Evolutionary conservation across 2,329 filamentous ascomycete species (phyloP), one percentile per base, ranked within the genome.

Genomic region (Mycogone perniciosa): DNA sequence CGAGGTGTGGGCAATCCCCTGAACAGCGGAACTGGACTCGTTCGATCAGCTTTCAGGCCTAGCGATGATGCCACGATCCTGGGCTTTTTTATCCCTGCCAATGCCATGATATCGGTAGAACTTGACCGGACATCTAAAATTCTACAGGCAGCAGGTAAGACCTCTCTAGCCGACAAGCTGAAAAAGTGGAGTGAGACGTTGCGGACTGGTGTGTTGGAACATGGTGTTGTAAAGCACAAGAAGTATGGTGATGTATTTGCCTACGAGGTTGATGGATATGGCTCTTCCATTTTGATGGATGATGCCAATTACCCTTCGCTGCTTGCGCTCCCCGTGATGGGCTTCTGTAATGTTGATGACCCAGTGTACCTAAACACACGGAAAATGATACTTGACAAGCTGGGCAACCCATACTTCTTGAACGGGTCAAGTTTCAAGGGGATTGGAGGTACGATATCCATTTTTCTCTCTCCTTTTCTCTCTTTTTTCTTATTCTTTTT

Each of bases 41-140:
- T 97, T 44, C 83, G 93, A 52, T 95, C 89, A 38, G 92, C 93
- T 0, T 99, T 99, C 71, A 81, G 93, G 1, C 93, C 93, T 4
- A 95, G 89, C 56, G 93, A 99, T 61, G 93, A 99, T 66, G 89
- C 93, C 3, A 95, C 90, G 0, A 96, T 93, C 35, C 76, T 99
- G 3, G 91, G 91, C 41, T 99, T 89, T 74, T 89, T 96, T 65
- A 95, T 99, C 58, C 93, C 93, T 0, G 85, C 89, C 35, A 99
- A 99, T 64, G 93, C 93, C 27, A 92, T 95, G 85, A 96, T 99
- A 78, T 85, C 89, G 2, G 88, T 92, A 1, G 90, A 99, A 68
- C 75, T 99, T 29, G 81, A 84, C 56, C 84, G 88, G 39, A 84
- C 88, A 0, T 83, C 89, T 0, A 73, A 76, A 5, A 75, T 95